Evolutionary conservation across 2,329 filamentous ascomycete genomes (phyloP), one percentile per base, ranked within the genome.

Genomic region (Lecanosticta acicola): DNA sequence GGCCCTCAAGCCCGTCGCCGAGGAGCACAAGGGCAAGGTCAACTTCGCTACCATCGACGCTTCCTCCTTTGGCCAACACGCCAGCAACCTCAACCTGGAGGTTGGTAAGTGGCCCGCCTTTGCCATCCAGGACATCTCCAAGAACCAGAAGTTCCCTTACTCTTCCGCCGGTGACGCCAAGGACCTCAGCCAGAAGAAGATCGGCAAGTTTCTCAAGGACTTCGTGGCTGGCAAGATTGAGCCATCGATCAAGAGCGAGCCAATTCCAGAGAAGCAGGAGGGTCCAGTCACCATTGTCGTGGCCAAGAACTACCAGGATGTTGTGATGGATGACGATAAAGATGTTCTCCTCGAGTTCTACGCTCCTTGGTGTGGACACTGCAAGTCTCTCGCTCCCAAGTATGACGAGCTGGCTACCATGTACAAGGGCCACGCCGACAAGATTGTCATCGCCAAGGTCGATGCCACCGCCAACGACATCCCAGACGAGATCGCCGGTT

Each of bases 21-120:
- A 94, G 76, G 85, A 91, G 76, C 82, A 89, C 78, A 91, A 90
- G 74, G 91, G 93, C 71, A 83, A 81, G 69, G 81, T 98, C 76
- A 97, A 94, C 84, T 94, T 98, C 68, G 93, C 90, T 57, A 96
- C 89, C 64, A 97, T 98, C 62, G 93, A 98, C 66, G 90, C 93
- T 59, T 87, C 87, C 77, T 71, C 85, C 50, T 98, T 94, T 66
- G 93, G 93, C 67, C 89, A 91, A 59, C 93, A 98, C 73, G 90
- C 88, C 59, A 82, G 80, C 63, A 98, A 98, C 82, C 81, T 98
- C 59, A 98, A 98, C 81, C 86, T 98, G 54, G 88, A 94, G 74
- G 80, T 86, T 52, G 86, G 91, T 76, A 85, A 88, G 71, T 98
- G 94, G 84, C 93, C 93, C 51, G 84, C 91, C 51, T 98, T 98